These are phyloP conservation scores for Ganoderma leucocontextum DNA, from an alignment of 1,284 basidiomycete genomes.

Conservation along the genomic window DNA sequence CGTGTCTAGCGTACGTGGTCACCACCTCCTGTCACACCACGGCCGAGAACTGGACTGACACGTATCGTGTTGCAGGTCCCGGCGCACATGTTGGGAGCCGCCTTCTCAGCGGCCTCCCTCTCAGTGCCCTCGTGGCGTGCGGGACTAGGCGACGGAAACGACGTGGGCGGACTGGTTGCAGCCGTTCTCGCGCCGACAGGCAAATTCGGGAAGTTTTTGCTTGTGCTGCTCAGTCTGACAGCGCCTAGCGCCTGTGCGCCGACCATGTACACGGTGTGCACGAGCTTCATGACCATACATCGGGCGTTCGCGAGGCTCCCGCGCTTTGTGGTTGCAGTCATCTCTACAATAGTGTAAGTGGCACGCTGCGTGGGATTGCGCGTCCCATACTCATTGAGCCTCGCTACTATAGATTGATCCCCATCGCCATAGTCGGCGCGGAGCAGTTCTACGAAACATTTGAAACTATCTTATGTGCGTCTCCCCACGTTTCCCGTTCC, in stretches of 20 bases:
- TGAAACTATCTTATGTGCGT: slow-evolving; percentile 60
- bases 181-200: slow-evolving; percentile 54
- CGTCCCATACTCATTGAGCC: background rate
- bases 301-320: slow-evolving; percentile 66
- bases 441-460: slow-evolving; percentile 64
- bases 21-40: too few relatives aligned
- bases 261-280: slow-evolving; percentile 81
- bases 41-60: background rate
- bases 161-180: slow-evolving; percentile 59
- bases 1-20: slow-evolving; percentile 57
- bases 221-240: slow-evolving; percentile 63
- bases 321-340: slow-evolving; percentile 73
- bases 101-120: slow-evolving; percentile 64
- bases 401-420: slow-evolving; percentile 54
- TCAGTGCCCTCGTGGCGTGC: slow-evolving; percentile 66
- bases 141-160: slow-evolving; percentile 61
- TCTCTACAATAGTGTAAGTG: slow-evolving; percentile 75
- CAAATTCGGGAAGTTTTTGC: slow-evolving; percentile 65
- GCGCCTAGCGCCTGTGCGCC: slow-evolving; percentile 70
- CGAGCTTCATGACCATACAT: slow-evolving; percentile 75
- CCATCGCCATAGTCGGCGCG: slow-evolving; percentile 67
- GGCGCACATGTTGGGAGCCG: slow-evolving; percentile 71
- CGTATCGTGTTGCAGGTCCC: slow-evolving; percentile 50
- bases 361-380: background rate
- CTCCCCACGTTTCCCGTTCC: slow-evolving; percentile 14